These are phyloP conservation scores for Coemansia sp. DNA, from an alignment of 192 early-diverging fungal genomes.

Conservation along the genomic window DNA sequence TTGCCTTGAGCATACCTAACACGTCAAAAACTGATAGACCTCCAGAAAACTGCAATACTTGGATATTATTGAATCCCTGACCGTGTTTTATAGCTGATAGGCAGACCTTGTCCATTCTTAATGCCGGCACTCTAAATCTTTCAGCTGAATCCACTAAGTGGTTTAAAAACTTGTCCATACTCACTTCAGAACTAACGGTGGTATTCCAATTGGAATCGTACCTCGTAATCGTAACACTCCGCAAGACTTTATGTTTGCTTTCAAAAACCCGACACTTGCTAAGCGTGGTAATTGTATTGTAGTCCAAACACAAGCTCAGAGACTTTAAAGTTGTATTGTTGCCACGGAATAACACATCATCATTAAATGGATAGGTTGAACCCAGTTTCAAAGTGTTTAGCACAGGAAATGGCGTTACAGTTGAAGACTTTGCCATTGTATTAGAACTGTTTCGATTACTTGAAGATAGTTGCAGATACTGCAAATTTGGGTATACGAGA, in stretches of 20 bases:
- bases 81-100: neutral
- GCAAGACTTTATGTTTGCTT: neutral
- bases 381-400: neutral
- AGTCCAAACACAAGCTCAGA: neutral
- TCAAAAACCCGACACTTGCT: neutral
- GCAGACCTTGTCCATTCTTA: neutral
- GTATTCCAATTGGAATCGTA: neutral
- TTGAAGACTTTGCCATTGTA: neutral
- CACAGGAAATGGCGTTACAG: neutral
- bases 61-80: too few relatives aligned
- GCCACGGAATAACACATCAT: constrained; percentile 16
- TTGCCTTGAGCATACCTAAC: neutral
- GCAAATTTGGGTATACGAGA: constrained; percentile 4
- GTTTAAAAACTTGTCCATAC: neutral
- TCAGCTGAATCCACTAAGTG: too few relatives aligned
- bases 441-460: neutral
- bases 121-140: neutral
- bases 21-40: too few relatives aligned
- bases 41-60: too few relatives aligned
- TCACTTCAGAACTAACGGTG: neutral
- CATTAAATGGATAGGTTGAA: constrained; percentile 1
- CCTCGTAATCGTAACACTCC: neutral
- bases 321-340: constrained; percentile 3
- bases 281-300: neutral
- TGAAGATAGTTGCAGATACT: neutral